These are phyloP conservation scores for Starmerella powellii DNA, from an alignment of 805 yeast species.

Conservation along the genomic window DNA sequence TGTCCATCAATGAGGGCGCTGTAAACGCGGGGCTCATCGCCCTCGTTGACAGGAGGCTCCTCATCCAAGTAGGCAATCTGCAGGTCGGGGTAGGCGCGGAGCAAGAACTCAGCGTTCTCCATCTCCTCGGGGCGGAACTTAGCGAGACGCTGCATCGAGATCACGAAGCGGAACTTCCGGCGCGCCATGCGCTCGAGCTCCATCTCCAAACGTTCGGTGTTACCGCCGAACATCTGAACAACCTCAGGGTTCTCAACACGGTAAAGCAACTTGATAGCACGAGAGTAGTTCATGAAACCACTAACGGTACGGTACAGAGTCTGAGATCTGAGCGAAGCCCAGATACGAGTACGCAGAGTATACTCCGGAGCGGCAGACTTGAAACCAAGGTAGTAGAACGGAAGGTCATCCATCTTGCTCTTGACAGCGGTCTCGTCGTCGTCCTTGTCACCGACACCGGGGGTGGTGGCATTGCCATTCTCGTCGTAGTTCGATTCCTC, in stretches of 20 bases:
- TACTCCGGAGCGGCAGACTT: conserved; percentile 96
- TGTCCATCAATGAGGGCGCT: conserved; percentile 60
- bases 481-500: conserved; percentile 74
- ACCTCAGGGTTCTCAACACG: conserved; percentile 92
- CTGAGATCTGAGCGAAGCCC: conserved; percentile 97
- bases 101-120: conserved; percentile 53
- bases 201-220: conserved; percentile 89
- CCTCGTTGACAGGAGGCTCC: conserved; percentile 47
- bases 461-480: conserved; percentile 29
- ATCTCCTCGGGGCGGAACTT: conserved; percentile 52
- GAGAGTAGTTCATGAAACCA: conserved; percentile 96
- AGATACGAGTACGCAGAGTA: conserved; percentile 88
- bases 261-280: conserved; percentile 86
- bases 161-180: conserved; percentile 66
- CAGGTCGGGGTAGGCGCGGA: conserved; percentile 59
- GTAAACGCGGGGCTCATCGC: conserved; percentile 39
- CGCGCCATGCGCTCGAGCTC: conserved; percentile 77
- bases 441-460: conserved; percentile 22
- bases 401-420: conserved; percentile 78
- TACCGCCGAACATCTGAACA: conserved; percentile 97
- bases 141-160: conserved; percentile 79
- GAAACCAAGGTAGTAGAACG: conserved; percentile 93
- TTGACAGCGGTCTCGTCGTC: conserved; percentile 61
- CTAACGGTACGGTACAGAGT: conserved; percentile 93
- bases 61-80: conserved; percentile 87